These are phyloP conservation scores for Fusarium oligoseptatum DNA, from an alignment of 2,329 filamentous ascomycete genomes.

Conservation along the genomic window DNA sequence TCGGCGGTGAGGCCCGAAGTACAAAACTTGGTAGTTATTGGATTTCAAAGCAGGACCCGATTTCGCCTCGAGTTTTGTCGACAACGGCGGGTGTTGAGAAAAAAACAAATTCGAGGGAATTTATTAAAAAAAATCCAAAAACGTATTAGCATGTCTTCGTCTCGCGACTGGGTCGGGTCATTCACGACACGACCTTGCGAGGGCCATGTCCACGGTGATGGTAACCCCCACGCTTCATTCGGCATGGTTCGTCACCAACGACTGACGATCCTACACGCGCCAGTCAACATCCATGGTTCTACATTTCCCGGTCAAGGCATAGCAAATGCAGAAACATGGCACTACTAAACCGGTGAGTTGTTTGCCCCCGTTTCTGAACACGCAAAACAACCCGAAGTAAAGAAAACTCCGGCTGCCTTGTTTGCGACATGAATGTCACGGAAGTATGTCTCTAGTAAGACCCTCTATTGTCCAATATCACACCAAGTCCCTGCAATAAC, in stretches of 20 bases:
- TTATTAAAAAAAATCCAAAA: background rate
- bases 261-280: background rate
- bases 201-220: background rate
- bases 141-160: background rate
- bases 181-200: background rate
- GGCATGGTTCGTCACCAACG: background rate
- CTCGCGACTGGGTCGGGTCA: background rate
- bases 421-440: background rate
- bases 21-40: background rate
- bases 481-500: background rate
- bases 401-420: background rate
- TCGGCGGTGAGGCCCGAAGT: constrained; percentile 32
- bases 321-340: background rate
- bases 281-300: background rate
- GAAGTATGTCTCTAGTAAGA: background rate
- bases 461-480: background rate
- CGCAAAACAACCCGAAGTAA: background rate
- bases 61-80: background rate
- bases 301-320: background rate
- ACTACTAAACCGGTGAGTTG: background rate
- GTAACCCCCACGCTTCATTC: background rate
- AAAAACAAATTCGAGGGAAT: background rate
- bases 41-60: background rate
- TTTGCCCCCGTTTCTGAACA: background rate
- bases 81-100: constrained; percentile 12